These are phyloP conservation scores for Mycena epipterygia DNA, from an alignment of 768 basidiomycete genomes.

Conservation along the genomic window DNA sequence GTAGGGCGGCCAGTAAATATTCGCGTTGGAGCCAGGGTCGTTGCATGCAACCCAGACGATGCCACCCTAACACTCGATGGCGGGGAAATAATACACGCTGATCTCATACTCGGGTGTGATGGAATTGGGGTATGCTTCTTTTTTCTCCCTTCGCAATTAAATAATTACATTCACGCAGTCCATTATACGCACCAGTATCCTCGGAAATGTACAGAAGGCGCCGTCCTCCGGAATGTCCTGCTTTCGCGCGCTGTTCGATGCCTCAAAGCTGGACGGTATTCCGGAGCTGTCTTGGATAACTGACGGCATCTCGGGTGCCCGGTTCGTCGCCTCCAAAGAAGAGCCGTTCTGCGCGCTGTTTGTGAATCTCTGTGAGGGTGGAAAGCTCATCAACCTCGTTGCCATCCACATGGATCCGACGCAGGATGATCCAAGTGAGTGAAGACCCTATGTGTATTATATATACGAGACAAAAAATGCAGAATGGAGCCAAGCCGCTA, in stretches of 20 bases:
- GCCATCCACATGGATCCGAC: neutral
- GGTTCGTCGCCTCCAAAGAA: neutral
- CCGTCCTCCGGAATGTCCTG: conserved; percentile 10
- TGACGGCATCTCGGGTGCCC: conserved; percentile 9
- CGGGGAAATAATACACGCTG: conserved; percentile 2
- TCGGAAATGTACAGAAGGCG: conserved; percentile 4
- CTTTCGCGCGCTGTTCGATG: conserved; percentile 13
- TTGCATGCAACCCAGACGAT: conserved; percentile 14
- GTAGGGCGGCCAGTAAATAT: neutral
- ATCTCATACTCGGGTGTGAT: conserved; percentile 12
- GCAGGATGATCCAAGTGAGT: conserved; percentile 10
- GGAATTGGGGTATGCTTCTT: neutral
- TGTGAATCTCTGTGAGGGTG: neutral
- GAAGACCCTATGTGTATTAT: neutral
- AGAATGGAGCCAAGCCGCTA: conserved; percentile 13
- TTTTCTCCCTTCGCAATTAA: neutral
- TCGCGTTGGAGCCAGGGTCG: neutral
- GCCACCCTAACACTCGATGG: too few relatives aligned
- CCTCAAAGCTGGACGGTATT: neutral
- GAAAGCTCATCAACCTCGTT: neutral
- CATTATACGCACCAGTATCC: neutral
- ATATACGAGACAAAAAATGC: neutral
- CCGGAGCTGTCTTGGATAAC: conserved; percentile 10
- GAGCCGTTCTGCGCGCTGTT: conserved; percentile 23
- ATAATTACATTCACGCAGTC: neutral